Evolutionary conservation across 176 grass and related monocot genomes (phyloP).

Genomic region (sorghum (Sorghum bicolor)): Sorghum_bicolor_NCBIv3 NC_012872.2:70673501-70674000

Average conservation of each 20-base stretch:
- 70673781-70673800: not conserved
- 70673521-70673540: not conserved
- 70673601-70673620: not conserved
- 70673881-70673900: not conserved
- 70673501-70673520: not conserved
- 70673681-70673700: not conserved
- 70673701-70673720: not conserved
- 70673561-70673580: constrained; percentile 47
- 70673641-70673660: constrained; percentile 31
- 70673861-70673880: not conserved
- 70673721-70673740: not conserved
- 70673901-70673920: not conserved
- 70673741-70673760: too few species aligned
- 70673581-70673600: constrained; percentile 27
- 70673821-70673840: constrained; percentile 5
- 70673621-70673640: constrained; percentile 4
- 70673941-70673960: not conserved
- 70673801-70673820: constrained; percentile 17
- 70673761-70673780: not conserved
- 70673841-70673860: not conserved
- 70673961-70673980: not conserved
- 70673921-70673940: not conserved
- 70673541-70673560: not conserved
- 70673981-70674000: not conserved
- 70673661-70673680: constrained; percentile 27